Evolutionary conservation across 2,329 filamentous ascomycete species (phyloP).

Genomic region (Berkeleyomyces basicola): DNA sequence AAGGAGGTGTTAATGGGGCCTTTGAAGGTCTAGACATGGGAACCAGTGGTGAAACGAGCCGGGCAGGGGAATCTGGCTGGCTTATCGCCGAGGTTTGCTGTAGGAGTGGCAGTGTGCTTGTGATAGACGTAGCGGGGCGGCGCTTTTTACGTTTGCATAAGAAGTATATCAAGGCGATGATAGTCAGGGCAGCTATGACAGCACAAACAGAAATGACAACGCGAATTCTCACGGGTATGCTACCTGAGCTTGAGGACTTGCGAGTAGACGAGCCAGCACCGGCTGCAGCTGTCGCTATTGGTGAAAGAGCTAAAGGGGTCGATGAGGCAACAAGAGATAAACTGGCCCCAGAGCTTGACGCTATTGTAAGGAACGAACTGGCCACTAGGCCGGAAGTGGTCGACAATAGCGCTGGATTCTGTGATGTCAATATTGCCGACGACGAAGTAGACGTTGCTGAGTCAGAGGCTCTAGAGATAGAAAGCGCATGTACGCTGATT

Average conservation of each 20-base stretch:
- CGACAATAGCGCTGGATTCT: not conserved
- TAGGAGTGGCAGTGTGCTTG: constrained; percentile 2
- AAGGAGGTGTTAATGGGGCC: constrained; percentile 5
- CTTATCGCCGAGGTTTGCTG: not conserved
- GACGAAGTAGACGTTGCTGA: not conserved
- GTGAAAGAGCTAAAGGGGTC: not conserved
- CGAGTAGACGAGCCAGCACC: not conserved
- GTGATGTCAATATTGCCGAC: not conserved
- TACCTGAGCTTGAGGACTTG: not conserved
- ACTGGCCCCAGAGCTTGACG: not conserved
- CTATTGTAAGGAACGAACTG: not conserved
- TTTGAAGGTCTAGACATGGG: not conserved
- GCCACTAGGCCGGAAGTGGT: not conserved
- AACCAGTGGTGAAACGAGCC: not conserved
- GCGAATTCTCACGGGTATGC: constrained; percentile 4
- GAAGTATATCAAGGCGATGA: constrained; percentile 6
- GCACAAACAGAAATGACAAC: constrained; percentile 10
- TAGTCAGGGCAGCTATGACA: not conserved
- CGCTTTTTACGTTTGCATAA: constrained; percentile 1
- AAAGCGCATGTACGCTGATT: constrained; percentile 1
- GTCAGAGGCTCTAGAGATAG: not conserved
- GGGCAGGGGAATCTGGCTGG: constrained; percentile 1
- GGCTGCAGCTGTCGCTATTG: not conserved
- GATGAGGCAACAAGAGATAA: not conserved
- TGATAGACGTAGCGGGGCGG: not conserved